Conservation (phyloP, 768 basidiomycete genomes). For the Neoboletus brunneissimus region DNA sequence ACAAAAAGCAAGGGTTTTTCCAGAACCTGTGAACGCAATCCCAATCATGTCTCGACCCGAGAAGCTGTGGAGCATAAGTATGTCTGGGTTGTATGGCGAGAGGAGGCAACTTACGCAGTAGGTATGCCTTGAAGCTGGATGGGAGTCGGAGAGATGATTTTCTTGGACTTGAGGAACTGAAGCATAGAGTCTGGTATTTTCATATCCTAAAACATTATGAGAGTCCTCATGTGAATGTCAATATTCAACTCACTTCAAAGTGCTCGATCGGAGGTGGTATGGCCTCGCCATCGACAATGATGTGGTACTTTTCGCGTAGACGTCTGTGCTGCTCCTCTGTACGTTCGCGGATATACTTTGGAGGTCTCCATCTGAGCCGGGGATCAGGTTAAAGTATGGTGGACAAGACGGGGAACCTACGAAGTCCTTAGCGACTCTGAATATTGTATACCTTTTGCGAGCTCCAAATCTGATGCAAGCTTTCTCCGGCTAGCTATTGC, state of each 20-base stretch:
- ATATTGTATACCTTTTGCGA: slow-evolving; percentile 91
- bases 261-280: slow-evolving; percentile 91
- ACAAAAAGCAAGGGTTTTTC: slow-evolving; percentile 98
- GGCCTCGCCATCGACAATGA: slow-evolving; percentile 91
- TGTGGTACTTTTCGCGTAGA: slow-evolving; percentile 88
- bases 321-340: slow-evolving; percentile 65
- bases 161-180: slow-evolving; percentile 77
- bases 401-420: slow-evolving; percentile 41
- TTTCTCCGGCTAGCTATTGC: slow-evolving; percentile 90
- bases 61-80: slow-evolving; percentile 53
- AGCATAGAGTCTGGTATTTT: slow-evolving; percentile 90
- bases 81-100: neutral
- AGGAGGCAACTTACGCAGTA: slow-evolving; percentile 64
- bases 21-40: slow-evolving; percentile 98
- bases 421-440: slow-evolving; percentile 80
- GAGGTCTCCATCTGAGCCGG: slow-evolving; percentile 78
- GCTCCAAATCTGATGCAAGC: slow-evolving; percentile 87
- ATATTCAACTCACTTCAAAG: slow-evolving; percentile 56
- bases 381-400: neutral
- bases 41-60: slow-evolving; percentile 97
- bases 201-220: slow-evolving; percentile 71
- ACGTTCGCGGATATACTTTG: slow-evolving; percentile 73
- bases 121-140: slow-evolving; percentile 98
- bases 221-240: neutral
- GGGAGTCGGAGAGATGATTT: slow-evolving; percentile 85